Percentiles rank a stretch among this genome's conserved stretches.
These are phyloP conservation scores for Hygrophoropsis aurantiaca DNA, from an alignment of 768 basidiomycete genomes.

Conservation along the genomic window DNA sequence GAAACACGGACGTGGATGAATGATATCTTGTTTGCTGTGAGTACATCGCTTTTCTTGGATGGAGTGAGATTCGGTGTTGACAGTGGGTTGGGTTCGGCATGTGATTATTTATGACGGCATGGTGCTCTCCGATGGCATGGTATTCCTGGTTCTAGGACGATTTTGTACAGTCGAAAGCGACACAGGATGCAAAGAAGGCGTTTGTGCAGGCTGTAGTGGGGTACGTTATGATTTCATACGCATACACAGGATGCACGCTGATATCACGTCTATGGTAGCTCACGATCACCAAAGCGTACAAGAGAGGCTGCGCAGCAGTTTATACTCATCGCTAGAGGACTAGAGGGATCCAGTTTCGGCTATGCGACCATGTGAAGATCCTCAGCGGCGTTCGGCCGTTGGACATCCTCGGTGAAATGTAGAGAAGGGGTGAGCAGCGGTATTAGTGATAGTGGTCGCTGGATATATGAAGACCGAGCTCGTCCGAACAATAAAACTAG, in stretches of 20 bases:
- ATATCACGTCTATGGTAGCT: constrained; percentile 38
- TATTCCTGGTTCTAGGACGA: constrained; percentile 66
- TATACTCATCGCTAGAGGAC: constrained; percentile 77
- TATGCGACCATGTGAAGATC: constrained; percentile 65
- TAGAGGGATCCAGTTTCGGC: constrained; percentile 85
- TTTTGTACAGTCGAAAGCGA: constrained; percentile 74
- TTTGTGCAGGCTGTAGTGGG: constrained; percentile 71
- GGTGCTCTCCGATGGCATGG: no score
- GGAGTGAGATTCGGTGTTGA: not conserved
- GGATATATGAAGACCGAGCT: no score
- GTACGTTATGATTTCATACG: constrained; percentile 37
- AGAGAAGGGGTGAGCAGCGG: no score
- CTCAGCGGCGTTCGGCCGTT: no score
- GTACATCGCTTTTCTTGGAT: constrained; percentile 16
- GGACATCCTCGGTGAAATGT: no score
- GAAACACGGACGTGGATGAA: constrained; percentile 70
- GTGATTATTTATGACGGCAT: not conserved
- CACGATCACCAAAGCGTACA: constrained; percentile 70
- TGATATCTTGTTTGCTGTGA: constrained; percentile 66
- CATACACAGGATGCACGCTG: not conserved
- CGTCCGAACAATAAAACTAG: no score
- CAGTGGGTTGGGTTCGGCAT: not conserved
- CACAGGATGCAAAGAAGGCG: constrained; percentile 70
- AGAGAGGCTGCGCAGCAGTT: constrained; percentile 88
- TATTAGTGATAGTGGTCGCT: no score